Percentiles rank a stretch among this genome's conserved stretches.
phyloP scores from a whole-genome alignment of 2,329 filamentous ascomycete genomes.

The Sclerotinia spermophila region DNA sequence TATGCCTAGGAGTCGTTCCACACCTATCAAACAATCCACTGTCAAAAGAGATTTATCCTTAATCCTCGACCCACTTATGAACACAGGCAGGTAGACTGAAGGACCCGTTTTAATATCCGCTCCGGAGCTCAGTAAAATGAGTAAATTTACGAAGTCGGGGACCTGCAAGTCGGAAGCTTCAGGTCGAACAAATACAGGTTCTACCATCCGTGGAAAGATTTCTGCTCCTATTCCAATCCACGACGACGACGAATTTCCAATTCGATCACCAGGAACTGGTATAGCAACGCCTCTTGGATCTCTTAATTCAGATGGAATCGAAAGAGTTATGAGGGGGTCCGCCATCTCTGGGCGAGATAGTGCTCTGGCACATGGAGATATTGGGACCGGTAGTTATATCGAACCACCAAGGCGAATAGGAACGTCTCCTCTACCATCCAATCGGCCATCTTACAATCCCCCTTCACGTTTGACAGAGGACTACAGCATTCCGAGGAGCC shows the following conservation, averaged over 20 bases:
- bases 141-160: constrained; percentile 28
- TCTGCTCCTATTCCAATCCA: constrained; percentile 58
- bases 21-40: constrained; percentile 6
- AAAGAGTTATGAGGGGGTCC: constrained; percentile 15
- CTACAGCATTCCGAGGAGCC: not conserved
- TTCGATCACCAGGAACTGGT: constrained; percentile 44
- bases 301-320: constrained; percentile 19
- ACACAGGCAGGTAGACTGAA: not conserved
- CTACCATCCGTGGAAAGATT: constrained; percentile 53
- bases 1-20: constrained; percentile 20
- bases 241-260: constrained; percentile 54
- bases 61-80: constrained; percentile 24
- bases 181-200: constrained; percentile 39
- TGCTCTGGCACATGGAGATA: constrained; percentile 22
- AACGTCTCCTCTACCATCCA: constrained; percentile 13
- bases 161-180: constrained; percentile 29
- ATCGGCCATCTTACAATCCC: constrained; percentile 23
- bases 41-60: constrained; percentile 19
- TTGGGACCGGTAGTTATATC: constrained; percentile 9
- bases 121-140: constrained; percentile 27
- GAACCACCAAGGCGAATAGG: constrained; percentile 13
- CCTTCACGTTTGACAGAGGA: constrained; percentile 20
- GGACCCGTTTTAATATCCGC: not conserved
- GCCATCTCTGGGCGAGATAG: constrained; percentile 17
- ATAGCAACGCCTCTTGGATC: constrained; percentile 38